Conservation (phyloP, 495 filamentous ascomycete genomes). For the Penicillium taxi region DNA sequence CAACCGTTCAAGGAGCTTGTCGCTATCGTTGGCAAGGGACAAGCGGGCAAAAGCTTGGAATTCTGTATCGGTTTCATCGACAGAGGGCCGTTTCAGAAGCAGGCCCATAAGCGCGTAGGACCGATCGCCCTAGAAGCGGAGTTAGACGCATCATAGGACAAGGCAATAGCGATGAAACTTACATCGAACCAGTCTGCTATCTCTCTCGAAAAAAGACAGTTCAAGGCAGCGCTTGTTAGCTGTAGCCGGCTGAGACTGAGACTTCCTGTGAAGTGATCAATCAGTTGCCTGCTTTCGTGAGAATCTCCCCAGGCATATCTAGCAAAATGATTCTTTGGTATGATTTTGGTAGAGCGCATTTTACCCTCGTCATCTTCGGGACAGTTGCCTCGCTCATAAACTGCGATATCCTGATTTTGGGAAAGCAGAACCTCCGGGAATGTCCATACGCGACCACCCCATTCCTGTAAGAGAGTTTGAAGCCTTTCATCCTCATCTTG, state of each 20-base stretch:
- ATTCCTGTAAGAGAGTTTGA: not conserved
- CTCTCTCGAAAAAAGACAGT: not conserved
- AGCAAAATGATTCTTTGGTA: not conserved
- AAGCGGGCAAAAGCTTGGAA: not conserved
- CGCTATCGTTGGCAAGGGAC: constrained; percentile 1
- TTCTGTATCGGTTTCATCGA: not conserved
- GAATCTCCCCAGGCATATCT: not conserved
- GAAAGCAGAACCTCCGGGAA: not conserved
- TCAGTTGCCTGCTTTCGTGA: not conserved
- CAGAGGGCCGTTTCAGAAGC: not conserved
- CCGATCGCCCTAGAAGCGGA: not conserved
- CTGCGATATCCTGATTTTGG: not conserved
- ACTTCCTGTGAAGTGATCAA: not conserved
- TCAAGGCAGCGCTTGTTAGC: not conserved
- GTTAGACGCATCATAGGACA: too few species aligned
- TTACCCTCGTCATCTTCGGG: not conserved
- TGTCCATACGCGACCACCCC: not conserved
- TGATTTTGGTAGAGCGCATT: too few species aligned
- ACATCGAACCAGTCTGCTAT: not conserved
- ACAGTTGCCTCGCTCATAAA: not conserved
- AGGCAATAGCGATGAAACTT: too few species aligned
- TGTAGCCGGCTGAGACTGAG: not conserved
- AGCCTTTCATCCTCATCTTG: not conserved
- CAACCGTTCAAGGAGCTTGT: not conserved
- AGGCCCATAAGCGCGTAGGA: constrained; percentile 1